Conservation (phyloP, 129 eudicot genomes). For the Flaveria linearis region DNA sequence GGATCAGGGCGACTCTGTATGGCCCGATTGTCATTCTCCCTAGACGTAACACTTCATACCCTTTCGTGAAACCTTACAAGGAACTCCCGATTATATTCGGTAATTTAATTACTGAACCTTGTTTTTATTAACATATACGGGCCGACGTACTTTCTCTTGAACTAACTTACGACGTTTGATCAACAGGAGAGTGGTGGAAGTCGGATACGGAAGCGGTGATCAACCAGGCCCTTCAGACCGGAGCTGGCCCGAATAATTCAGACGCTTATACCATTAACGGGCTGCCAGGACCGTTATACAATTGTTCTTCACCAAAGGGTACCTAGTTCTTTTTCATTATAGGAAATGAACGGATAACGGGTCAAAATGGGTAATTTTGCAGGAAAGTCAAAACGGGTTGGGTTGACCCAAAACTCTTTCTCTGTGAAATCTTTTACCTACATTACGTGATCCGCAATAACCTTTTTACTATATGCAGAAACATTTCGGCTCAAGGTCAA, state of each 20-base stretch:
- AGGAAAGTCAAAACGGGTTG: neutral
- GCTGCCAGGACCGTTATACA: slow-evolving; percentile 64
- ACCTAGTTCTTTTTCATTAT: neutral
- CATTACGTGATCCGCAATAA: too few species aligned
- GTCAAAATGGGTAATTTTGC: too few species aligned
- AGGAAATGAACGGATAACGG: too few species aligned
- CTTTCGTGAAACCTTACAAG: slow-evolving; percentile 53
- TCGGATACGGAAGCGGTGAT: slow-evolving; percentile 68
- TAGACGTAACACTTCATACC: slow-evolving; percentile 42
- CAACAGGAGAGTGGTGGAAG: slow-evolving; percentile 77
- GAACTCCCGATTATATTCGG: slow-evolving; percentile 54
- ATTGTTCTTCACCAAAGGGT: slow-evolving; percentile 55
- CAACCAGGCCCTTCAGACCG: slow-evolving; percentile 72
- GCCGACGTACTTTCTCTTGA: neutral
- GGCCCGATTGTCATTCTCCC: slow-evolving; percentile 58
- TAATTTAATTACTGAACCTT: neutral
- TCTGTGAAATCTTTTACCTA: too few species aligned
- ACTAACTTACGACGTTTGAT: neutral
- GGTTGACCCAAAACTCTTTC: neutral
- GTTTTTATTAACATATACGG: too few species aligned
- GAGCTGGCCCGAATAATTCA: slow-evolving; percentile 71
- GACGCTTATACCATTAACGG: slow-evolving; percentile 83
- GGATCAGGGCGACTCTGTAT: slow-evolving; percentile 55
- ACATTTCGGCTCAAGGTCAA: slow-evolving; percentile 45
- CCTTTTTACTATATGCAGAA: slow-evolving; percentile 24